Conservation (phyloP, 306 rosid genomes). For the Casuarina glauca region DNA sequence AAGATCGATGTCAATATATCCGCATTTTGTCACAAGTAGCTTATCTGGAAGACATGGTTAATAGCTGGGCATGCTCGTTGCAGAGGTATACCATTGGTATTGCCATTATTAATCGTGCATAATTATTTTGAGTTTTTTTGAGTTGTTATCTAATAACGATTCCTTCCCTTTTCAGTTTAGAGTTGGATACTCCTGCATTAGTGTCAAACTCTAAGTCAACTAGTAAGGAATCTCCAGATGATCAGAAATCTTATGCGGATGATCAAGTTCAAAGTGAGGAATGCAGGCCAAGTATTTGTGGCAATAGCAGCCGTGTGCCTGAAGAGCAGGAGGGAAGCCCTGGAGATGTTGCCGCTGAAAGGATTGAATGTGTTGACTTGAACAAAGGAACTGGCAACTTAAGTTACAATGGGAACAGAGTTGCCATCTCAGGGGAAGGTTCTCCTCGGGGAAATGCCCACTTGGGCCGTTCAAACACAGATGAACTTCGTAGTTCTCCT, state of each 20-base stretch:
- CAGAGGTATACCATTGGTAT: conserved; percentile 60
- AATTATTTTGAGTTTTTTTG: conserved; percentile 9
- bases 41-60: conserved; percentile 85
- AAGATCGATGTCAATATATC: no score
- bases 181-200: conserved; percentile 51
- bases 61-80: conserved; percentile 82
- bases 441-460: conserved; percentile 25
- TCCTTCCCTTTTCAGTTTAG: conserved; percentile 69
- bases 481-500: conserved; percentile 25
- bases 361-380: conserved; percentile 37
- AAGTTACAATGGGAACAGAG: conserved; percentile 33
- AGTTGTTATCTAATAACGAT: conserved; percentile 34
- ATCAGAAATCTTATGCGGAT: conserved; percentile 26
- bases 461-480: conserved; percentile 29
- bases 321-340: conserved; percentile 43
- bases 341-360: conserved; percentile 39
- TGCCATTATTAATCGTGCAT: conserved; percentile 10
- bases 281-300: conserved; percentile 37
- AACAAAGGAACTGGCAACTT: conserved; percentile 40
- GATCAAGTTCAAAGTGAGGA: conserved; percentile 46
- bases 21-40: no score
- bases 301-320: conserved; percentile 34
- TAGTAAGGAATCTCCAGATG: conserved; percentile 25
- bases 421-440: conserved; percentile 28
- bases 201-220: conserved; percentile 26